Evolutionary conservation across 2,329 filamentous ascomycete species (phyloP).

Genomic region (Ophiostoma quercus): DNA sequence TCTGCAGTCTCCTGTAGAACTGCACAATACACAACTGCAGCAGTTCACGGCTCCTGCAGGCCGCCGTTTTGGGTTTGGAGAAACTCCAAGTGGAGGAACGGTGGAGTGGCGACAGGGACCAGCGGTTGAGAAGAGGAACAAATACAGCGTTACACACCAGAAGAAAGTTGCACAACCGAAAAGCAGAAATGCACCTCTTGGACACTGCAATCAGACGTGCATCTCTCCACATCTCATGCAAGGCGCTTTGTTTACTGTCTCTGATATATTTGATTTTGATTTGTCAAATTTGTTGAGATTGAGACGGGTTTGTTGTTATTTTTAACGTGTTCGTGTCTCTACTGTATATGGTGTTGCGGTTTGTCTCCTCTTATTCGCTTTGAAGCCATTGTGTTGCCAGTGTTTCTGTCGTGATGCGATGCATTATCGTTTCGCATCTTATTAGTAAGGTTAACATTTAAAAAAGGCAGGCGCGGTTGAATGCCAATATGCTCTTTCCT

Average conservation of each 20-base stretch:
- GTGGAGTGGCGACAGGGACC: background rate
- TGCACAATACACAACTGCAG: background rate
- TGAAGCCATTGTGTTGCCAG: background rate
- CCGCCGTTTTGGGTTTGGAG: slow-evolving; percentile 10
- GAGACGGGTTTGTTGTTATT: background rate
- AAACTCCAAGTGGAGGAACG: background rate
- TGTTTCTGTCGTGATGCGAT: slow-evolving; percentile 7
- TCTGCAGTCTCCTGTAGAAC: background rate
- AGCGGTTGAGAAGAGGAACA: background rate
- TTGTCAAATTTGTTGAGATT: background rate
- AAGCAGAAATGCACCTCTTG: background rate
- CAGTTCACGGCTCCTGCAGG: slow-evolving; percentile 9
- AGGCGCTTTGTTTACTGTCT: slow-evolving; percentile 6
- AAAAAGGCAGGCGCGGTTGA: background rate
- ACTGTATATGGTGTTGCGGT: background rate
- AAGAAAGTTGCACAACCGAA: background rate
- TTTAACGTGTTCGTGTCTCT: background rate
- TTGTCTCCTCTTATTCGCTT: background rate
- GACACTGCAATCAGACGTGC: slow-evolving; percentile 5
- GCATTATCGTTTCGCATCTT: background rate
- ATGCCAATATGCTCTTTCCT: background rate
- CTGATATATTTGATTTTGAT: background rate
- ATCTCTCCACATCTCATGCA: slow-evolving; percentile 9
- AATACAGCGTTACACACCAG: background rate
- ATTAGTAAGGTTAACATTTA: background rate